Percentiles rank a stretch among this genome's conserved stretches.
These are phyloP conservation scores for Stipa capillata DNA, from an alignment of 176 grass and related monocot genomes.

Conservation along the genomic window DNA sequence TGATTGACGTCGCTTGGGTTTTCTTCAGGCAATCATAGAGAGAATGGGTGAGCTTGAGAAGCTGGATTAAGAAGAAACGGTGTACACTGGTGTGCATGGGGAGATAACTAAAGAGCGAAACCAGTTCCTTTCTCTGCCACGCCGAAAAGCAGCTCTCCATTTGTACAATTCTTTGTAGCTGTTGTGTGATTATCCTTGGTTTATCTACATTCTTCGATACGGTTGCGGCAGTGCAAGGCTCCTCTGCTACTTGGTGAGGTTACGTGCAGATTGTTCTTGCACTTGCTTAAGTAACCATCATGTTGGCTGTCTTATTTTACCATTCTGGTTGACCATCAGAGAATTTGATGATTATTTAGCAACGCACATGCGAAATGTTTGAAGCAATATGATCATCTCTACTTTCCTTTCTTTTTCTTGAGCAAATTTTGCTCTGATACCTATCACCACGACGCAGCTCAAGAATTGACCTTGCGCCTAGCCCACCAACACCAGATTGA, in stretches of 20 bases:
- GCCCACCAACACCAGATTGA: too few relatives aligned
- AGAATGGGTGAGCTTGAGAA: slow-evolving; percentile 62
- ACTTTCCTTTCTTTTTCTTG: too few relatives aligned
- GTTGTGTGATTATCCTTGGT: background rate
- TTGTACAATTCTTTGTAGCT: slow-evolving; percentile 40
- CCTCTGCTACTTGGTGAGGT: background rate
- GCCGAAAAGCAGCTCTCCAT: background rate
- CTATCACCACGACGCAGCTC: too few relatives aligned
- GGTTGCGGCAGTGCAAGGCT: background rate
- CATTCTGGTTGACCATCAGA: background rate
- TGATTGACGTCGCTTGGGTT: background rate
- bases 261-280: background rate
- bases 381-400: too few relatives aligned
- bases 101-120: background rate
- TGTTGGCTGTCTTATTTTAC: background rate
- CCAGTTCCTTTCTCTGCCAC: background rate
- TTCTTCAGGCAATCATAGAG: slow-evolving; percentile 55
- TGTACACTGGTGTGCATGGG: background rate
- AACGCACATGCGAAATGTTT: background rate
- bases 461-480: too few relatives aligned
- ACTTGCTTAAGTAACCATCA: background rate
- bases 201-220: background rate
- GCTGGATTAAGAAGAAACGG: slow-evolving; percentile 32
- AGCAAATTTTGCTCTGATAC: too few relatives aligned
- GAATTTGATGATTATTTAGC: background rate